Evolutionary conservation across 1,284 basidiomycete genomes (phyloP), one percentile per base, ranked within the genome.

Genomic region (Porphyrellus sp.): DNA sequence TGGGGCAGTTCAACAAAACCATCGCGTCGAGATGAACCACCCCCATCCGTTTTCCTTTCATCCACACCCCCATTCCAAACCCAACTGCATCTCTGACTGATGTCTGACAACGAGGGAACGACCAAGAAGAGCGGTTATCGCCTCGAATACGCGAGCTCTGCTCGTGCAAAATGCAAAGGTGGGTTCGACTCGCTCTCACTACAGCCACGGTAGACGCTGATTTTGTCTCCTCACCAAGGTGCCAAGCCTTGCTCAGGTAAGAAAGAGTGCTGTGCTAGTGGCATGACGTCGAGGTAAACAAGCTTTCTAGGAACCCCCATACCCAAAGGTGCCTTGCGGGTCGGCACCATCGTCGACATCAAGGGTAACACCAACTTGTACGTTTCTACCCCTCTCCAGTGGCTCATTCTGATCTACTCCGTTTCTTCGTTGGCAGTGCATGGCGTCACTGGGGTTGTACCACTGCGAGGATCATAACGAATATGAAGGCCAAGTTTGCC

Each of bases 391-490:
- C 52, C 49, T 41, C 34, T 52, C 50, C 33, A 46, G 44, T 45
- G 44, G n/a, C 52, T 49, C 42, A 21, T 46, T 11, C 31, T 48
- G 5, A 49, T 21, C 4, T 5, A 25, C 1, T 15, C 1, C 25
- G 2, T 31, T 37, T n/a, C 15, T 8, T 35, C 24, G 12, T 49
- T 38, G 6, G 31, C 40, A 91, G 89, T 60, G 65, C 74, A 41
- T 91, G 86, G 85, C 81, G 88, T 58, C 91, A 93, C 65, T 92
- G 86, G 86, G 86, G 88, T 52, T 95, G 93, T 60, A 78, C 81
- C 7, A 91, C 91, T 0, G 52, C 76, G 21, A 82, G 78, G 59
- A 81, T 93, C 49, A 63, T 94, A 34, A 67, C 70, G n/a, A 91
- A 92, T 64, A 77, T 91, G 70, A 86, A 91, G 71, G 75, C 80